These are phyloP conservation scores for Colletotrichum somersetense DNA, from an alignment of 2,329 filamentous ascomycete genomes.

Conservation along the genomic window DNA sequence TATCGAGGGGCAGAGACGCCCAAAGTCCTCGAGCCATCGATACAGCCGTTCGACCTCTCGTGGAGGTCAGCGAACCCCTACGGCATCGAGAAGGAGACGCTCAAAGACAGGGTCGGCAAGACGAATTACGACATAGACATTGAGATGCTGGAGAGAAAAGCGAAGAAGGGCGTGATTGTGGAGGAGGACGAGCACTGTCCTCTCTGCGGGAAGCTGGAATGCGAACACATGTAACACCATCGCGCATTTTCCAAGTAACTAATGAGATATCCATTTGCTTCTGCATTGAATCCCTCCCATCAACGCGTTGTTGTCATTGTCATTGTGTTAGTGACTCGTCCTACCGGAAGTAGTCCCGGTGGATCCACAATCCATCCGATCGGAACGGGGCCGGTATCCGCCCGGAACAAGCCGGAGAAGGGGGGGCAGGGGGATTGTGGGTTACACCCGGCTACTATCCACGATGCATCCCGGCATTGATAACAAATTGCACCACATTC, in stretches of 20 bases:
- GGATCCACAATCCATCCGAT: neutral
- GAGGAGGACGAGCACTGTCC: conserved; percentile 12
- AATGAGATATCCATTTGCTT: conserved; percentile 14
- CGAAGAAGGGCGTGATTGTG: conserved; percentile 13
- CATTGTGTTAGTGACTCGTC: neutral
- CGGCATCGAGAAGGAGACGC: conserved; percentile 12
- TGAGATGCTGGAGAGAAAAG: conserved; percentile 32
- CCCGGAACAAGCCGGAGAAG: neutral
- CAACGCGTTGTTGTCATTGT: neutral
- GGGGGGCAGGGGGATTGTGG: neutral
- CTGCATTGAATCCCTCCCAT: too few relatives aligned
- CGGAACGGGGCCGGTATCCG: neutral
- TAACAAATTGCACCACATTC: neutral
- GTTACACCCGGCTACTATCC: neutral
- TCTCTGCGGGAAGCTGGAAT: conserved; percentile 23
- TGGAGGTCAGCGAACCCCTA: conserved; percentile 35
- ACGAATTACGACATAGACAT: conserved; percentile 33
- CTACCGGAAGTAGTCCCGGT: neutral
- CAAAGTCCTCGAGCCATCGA: conserved; percentile 9
- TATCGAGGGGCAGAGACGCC: conserved; percentile 1
- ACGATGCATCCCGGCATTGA: neutral
- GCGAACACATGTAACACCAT: neutral
- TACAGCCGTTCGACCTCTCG: conserved; percentile 29
- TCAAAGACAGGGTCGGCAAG: conserved; percentile 19
- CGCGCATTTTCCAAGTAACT: neutral